A percentile compares a stretch with the other conserved stretches of the same genome.
phyloP scores from a whole-genome alignment of 345 rosid species.

The Linum tenue region DNA sequence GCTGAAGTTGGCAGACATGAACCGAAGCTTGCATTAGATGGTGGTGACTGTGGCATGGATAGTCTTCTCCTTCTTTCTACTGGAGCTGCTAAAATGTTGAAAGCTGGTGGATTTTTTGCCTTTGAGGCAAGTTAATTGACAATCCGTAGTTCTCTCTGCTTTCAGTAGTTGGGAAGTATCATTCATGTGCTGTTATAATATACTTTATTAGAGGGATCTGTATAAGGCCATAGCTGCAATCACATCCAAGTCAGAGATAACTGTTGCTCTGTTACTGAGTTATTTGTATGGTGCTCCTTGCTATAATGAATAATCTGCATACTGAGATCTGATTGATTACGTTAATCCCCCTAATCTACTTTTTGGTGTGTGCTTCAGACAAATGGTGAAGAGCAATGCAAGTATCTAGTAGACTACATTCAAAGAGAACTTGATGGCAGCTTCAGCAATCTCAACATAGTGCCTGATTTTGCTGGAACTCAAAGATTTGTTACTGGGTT shows the following conservation, averaged over 20 bases:
- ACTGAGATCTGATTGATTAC: neutral
- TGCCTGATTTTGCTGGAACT: constrained; percentile 66
- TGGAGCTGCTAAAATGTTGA: constrained; percentile 60
- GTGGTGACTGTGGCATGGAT: constrained; percentile 62
- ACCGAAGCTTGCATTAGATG: constrained; percentile 82
- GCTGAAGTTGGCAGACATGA: constrained; percentile 90
- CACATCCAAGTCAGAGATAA: neutral
- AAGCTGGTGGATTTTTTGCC: constrained; percentile 68
- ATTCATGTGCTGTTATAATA: neutral
- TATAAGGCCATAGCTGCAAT: neutral
- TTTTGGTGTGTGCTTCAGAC: constrained; percentile 37
- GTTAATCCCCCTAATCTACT: neutral
- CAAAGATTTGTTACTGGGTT: constrained; percentile 59
- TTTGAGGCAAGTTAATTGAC: constrained; percentile 48
- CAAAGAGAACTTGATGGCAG: constrained; percentile 23
- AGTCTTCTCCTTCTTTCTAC: constrained; percentile 60
- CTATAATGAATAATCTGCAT: neutral
- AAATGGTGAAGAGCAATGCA: constrained; percentile 73
- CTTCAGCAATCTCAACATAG: constrained; percentile 43
- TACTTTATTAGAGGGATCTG: neutral
- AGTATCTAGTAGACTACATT: constrained; percentile 48
- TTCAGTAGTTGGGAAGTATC: neutral
- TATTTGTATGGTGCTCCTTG: neutral
- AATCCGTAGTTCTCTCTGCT: neutral
- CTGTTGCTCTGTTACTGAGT: neutral